Evolutionary conservation across 2,329 filamentous ascomycete genomes (phyloP), one percentile per base, ranked within the genome.

Genomic region (Aspergillus persii): DNA sequence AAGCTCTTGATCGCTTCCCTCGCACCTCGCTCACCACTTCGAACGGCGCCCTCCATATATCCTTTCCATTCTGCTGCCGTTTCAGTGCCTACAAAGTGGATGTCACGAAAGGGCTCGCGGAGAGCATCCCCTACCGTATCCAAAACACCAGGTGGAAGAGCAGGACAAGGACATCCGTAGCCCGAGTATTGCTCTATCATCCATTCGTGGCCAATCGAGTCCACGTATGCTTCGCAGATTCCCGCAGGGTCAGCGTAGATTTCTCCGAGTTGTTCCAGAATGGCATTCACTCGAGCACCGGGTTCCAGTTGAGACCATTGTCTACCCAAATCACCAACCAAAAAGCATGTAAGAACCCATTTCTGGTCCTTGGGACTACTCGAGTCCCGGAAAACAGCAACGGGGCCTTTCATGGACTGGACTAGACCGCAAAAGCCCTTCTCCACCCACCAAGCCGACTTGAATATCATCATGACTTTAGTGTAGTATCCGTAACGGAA

Each of bases 51-150:
- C 60, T 86, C 84, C 33, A 36, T 36, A 15, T 36, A 36, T 11
- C 33, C 33, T 12, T 36, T 36, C 33, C 33, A 36, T 4, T 36
- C 33, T 36, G 4, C 33, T 11, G 33, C 77, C 1, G 79, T 82
- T 72, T 86, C 84, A 0, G 83, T 84, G 0, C 84, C 83, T 2
- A 78, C 81, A 63, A 85, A 86, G 63, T 85, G 79, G 3, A 84
- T 30, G 33, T 80, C 74, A 4, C 77, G 72, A 51, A 71, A 68
- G 0, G 71, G 64, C 31, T 74, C 67, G n/a, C 76, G 66, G 8
- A 81, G 60, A 4, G 66, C 67, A 9, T 75, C 66, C 0, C 71
- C 69, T 2, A 71, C 65, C 1, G 67, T 63, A 3, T 69, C 71
- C 8, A 80, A 62, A 3, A 80, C 71, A 0, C 78, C 79, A 0